Base-by-base conservation (phyloP, 192 early-diverging fungal species). In the Coemansia sp. region DNA sequence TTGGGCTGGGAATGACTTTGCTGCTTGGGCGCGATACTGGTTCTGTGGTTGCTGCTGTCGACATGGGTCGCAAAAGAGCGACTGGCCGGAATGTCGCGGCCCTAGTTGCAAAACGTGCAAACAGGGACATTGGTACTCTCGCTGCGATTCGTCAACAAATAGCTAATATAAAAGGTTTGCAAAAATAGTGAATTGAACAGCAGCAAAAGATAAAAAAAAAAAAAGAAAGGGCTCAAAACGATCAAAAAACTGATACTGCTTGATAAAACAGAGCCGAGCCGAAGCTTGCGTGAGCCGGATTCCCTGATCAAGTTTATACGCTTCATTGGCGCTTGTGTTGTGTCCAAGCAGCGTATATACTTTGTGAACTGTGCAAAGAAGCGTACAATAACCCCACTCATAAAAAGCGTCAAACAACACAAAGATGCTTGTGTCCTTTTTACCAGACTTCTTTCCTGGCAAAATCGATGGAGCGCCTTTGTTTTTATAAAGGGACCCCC, bases 41-140 rank as follows among this genome's bases (percentile, higher is more conserved):
- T 59, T 33, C 33, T 61, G 60, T 23, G 26, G 34, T 42, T 16
- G 67, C 29, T 20, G 65, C 64, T 6, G 71, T 79, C 10, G 71
- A 60, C 65, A 61, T 45, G 23, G 63, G 18, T 28, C 76, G 76
- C 20, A 53, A 53, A 48, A 72, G 57, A 5, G 58, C 46, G 7
- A 10, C 58, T 31, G 15, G 18, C 28, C 52, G 52, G 29, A 33
- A 30, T 1, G 48, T 15, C 30, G 45, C 28, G 31, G 59, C 8
- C 39, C 30, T 26, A 23, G 33, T 13, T 5, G 46, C 56, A 23
- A 72, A 42, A 15, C 75, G 75, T 26, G 67, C 28, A 8, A 79
- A 60, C 29, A 66, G n/a, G 3, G 63, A 67, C 69, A 73, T 79
- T 58, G 46, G 20, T 2, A n/a, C 13, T 2, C 23, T 26, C 23